A percentile compares a stretch with the other conserved stretches of the same genome.
phyloP scores from a whole-genome alignment of 2,329 filamentous ascomycete species.

The Stemphylium vesicarium region DNA sequence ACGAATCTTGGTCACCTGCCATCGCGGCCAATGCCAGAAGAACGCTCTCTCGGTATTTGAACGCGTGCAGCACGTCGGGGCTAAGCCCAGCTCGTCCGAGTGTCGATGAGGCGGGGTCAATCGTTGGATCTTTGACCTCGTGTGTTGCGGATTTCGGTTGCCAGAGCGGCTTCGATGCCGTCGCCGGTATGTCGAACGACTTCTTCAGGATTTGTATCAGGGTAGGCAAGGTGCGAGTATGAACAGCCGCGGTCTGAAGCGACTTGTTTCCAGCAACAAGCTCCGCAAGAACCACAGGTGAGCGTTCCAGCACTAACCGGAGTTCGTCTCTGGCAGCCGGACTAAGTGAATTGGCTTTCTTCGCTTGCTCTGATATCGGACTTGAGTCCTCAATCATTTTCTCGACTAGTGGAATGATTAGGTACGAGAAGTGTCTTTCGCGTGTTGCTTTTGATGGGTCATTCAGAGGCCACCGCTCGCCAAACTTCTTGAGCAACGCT shows the following conservation, averaged over 20 bases:
- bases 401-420: constrained; percentile 57
- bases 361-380: constrained; percentile 31
- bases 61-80: constrained; percentile 69
- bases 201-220: constrained; percentile 70
- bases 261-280: constrained; percentile 79
- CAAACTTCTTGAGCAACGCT: constrained; percentile 45
- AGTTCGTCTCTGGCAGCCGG: constrained; percentile 55
- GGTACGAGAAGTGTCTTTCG: constrained; percentile 52
- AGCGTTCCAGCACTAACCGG: constrained; percentile 54
- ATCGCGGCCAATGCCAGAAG: constrained; percentile 83
- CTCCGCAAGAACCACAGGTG: constrained; percentile 76
- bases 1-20: constrained; percentile 79
- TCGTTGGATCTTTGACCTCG: constrained; percentile 31
- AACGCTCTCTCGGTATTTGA: constrained; percentile 76
- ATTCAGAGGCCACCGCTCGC: constrained; percentile 46
- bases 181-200: constrained; percentile 66
- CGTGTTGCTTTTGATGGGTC: constrained; percentile 47
- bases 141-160: constrained; percentile 47
- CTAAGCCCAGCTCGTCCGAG: constrained; percentile 42
- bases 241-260: constrained; percentile 81
- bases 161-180: constrained; percentile 62
- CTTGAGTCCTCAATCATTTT: constrained; percentile 53
- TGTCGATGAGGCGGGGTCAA: constrained; percentile 43
- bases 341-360: constrained; percentile 35
- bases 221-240: constrained; percentile 68